A percentile compares a stretch with the other conserved stretches of the same genome.
Conservation (phyloP, 805 yeast species). For the Dipodascus albidus region DNA sequence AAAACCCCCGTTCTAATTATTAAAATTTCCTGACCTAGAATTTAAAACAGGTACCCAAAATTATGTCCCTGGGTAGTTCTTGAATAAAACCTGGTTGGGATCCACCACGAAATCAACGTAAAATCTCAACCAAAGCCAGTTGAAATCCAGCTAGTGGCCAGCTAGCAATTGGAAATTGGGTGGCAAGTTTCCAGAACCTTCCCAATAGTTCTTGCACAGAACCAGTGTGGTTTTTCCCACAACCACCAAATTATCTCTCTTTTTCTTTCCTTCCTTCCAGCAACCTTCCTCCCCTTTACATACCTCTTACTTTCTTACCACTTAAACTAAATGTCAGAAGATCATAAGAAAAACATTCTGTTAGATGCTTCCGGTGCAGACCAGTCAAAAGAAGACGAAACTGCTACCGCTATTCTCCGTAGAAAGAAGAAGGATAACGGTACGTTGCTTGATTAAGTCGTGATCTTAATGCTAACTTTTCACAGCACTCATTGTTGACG, state of each 20-base stretch:
- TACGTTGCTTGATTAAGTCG: slow-evolving; percentile 6
- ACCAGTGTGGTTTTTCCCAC: background rate
- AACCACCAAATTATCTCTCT: background rate
- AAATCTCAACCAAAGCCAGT: too few relatives aligned
- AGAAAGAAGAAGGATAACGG: slow-evolving; percentile 95
- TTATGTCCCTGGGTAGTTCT: too few relatives aligned
- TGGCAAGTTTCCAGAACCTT: background rate
- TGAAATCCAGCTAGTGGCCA: too few relatives aligned
- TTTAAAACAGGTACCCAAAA: too few relatives aligned
- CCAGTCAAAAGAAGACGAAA: slow-evolving; percentile 47
- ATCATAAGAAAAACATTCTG: slow-evolving; percentile 27
- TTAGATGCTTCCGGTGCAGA: slow-evolving; percentile 61
- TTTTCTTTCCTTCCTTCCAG: background rate
- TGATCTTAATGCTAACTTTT: background rate
- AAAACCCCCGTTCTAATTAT: too few relatives aligned
- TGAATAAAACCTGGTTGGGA: too few relatives aligned
- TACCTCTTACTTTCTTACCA: background rate
- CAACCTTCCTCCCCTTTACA: background rate
- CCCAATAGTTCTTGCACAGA: background rate
- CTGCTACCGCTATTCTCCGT: slow-evolving; percentile 96
- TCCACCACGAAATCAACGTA: too few relatives aligned
- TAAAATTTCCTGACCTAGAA: too few relatives aligned
- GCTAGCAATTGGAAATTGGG: too few relatives aligned
- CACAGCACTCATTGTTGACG: slow-evolving; percentile 75
- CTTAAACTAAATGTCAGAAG: slow-evolving; percentile 5